phyloP scores from a whole-genome alignment of 208 protist species.

The Acanthamoeba castellanii region DNA sequence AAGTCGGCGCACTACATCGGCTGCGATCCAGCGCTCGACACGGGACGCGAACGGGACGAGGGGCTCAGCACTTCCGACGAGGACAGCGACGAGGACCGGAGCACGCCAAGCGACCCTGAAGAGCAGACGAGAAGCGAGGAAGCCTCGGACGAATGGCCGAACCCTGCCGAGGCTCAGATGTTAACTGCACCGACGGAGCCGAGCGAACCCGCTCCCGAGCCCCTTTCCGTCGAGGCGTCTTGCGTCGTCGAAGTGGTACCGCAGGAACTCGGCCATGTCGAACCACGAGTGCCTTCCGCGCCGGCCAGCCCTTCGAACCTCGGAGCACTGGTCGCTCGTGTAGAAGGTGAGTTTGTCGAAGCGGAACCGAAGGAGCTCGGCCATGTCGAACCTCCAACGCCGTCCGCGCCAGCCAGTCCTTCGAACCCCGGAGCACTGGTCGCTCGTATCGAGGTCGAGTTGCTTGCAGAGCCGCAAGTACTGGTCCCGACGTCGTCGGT shows the following conservation, averaged over 20 bases:
- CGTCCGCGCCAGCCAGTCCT: background rate
- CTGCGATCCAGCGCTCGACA: background rate
- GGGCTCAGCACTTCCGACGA: background rate
- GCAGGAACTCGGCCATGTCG: background rate
- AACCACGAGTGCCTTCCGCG: background rate
- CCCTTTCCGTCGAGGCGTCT: background rate
- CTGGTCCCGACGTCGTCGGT: no score
- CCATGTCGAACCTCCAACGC: background rate
- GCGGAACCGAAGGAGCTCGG: background rate
- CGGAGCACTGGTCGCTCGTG: no score
- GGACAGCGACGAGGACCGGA: slow-evolving; percentile 8
- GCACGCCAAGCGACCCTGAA: background rate
- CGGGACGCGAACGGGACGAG: background rate
- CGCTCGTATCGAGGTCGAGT: background rate
- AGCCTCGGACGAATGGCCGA: slow-evolving; percentile 3
- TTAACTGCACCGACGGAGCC: background rate
- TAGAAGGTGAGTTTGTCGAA: background rate
- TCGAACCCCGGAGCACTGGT: background rate
- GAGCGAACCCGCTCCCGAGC: background rate
- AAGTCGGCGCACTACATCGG: background rate
- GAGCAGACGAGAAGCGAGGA: background rate
- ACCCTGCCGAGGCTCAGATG: background rate
- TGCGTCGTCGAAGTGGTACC: background rate
- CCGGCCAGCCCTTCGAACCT: background rate
- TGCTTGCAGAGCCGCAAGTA: no score